Conservation (phyloP, 2,329 filamentous ascomycete genomes). For the Penicillium sp. region DNA sequence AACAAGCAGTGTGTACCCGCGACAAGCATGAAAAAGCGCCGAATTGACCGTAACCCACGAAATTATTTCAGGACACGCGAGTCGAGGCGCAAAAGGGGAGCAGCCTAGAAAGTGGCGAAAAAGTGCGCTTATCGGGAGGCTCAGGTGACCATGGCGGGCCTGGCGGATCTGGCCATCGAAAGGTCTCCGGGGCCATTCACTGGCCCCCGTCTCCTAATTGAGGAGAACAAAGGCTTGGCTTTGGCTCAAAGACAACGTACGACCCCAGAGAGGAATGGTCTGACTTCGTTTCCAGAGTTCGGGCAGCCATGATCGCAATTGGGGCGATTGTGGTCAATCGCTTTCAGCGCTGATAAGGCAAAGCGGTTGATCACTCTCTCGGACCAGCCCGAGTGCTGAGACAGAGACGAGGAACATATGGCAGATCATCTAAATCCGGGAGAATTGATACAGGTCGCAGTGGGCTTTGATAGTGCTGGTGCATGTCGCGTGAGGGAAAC, state of each 20-base stretch:
- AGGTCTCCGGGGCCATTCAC: neutral
- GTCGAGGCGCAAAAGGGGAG: slow-evolving; percentile 4
- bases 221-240: neutral
- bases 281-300: neutral
- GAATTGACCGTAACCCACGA: neutral
- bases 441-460: slow-evolving; percentile 11
- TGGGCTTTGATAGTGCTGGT: slow-evolving; percentile 7
- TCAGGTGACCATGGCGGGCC: slow-evolving; percentile 25
- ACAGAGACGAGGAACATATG: neutral
- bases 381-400: neutral
- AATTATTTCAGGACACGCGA: neutral
- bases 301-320: neutral
- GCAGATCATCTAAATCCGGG: neutral
- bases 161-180: slow-evolving; percentile 23
- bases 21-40: neutral
- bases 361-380: neutral
- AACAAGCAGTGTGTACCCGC: neutral
- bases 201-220: neutral
- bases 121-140: slow-evolving; percentile 23
- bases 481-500: slow-evolving; percentile 12
- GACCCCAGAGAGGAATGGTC: slow-evolving; percentile 9
- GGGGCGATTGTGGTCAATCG: neutral
- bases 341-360: neutral
- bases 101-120: slow-evolving; percentile 19
- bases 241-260: neutral